Percentiles rank a stretch among this genome's conserved stretches.
phyloP scores from a whole-genome alignment of 2,329 filamentous ascomycete genomes.

The Pseudofabraea citricarpa region DNA sequence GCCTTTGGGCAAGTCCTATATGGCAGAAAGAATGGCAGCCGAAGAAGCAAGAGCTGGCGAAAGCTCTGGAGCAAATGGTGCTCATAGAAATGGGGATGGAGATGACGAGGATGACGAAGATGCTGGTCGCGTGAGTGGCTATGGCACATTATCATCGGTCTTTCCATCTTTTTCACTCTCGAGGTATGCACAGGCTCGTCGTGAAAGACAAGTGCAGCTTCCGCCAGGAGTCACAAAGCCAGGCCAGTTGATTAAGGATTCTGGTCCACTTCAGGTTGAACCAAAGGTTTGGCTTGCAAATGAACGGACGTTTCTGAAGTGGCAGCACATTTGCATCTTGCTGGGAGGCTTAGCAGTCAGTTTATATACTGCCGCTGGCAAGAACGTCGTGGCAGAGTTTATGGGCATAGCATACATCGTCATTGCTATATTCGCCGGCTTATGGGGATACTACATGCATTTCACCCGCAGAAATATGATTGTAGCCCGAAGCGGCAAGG shows the following conservation, averaged over 20 bases:
- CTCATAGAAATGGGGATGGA: slow-evolving; percentile 20
- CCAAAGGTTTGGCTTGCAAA: slow-evolving; percentile 99
- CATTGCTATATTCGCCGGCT: slow-evolving; percentile 77
- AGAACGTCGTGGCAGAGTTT: slow-evolving; percentile 68
- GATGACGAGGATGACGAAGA: slow-evolving; percentile 32
- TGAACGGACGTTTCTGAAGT: slow-evolving; percentile 96
- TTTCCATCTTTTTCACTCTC: slow-evolving; percentile 80
- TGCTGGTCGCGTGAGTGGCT: slow-evolving; percentile 31
- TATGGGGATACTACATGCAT: slow-evolving; percentile 86
- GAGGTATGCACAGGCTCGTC: slow-evolving; percentile 61
- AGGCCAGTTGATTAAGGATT: slow-evolving; percentile 87
- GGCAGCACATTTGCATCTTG: slow-evolving; percentile 91
- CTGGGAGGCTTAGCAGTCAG: slow-evolving; percentile 79
- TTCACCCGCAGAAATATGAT: slow-evolving; percentile 75
- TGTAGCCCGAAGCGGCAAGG: slow-evolving; percentile 76
- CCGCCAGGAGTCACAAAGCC: slow-evolving; percentile 89
- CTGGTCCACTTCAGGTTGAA: slow-evolving; percentile 86
- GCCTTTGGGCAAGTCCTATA: slow-evolving; percentile 61
- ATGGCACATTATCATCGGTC: slow-evolving; percentile 62
- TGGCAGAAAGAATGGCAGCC: slow-evolving; percentile 49
- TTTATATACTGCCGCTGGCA: slow-evolving; percentile 82
- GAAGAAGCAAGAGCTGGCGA: slow-evolving; percentile 28
- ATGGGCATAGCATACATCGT: slow-evolving; percentile 80
- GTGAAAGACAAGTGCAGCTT: slow-evolving; percentile 49
- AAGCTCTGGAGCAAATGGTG: slow-evolving; percentile 25